Evolutionary conservation across 257 asterid genomes (phyloP).

Genomic region (Leonotis leonurus): DNA sequence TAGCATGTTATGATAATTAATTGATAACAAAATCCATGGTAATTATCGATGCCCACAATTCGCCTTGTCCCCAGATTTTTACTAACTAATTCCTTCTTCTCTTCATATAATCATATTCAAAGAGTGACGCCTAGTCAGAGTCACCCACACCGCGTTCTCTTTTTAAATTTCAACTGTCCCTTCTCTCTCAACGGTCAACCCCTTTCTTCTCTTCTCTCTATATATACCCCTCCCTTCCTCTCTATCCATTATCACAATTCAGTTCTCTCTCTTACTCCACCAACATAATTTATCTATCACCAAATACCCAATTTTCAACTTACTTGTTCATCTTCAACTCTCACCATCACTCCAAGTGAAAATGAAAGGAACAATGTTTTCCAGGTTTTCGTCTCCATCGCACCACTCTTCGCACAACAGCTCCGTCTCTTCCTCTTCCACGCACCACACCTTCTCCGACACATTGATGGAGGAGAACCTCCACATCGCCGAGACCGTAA

Average conservation of each 20-base stretch:
- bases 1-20: too few relatives aligned
- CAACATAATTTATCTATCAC: background rate
- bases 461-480: constrained; percentile 55
- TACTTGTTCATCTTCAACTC: constrained; percentile 5
- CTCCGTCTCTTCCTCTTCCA: constrained; percentile 6
- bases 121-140: too few relatives aligned
- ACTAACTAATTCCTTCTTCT: too few relatives aligned
- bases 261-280: background rate
- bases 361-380: constrained; percentile 27
- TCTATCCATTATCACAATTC: background rate
- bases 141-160: constrained; percentile 1
- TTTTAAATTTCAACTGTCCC: too few relatives aligned
- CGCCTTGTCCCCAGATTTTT: too few relatives aligned
- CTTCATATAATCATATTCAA: too few relatives aligned
- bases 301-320: background rate
- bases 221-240: background rate
- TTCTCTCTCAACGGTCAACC: constrained; percentile 9
- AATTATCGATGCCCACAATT: too few relatives aligned
- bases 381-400: constrained; percentile 34
- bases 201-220: background rate
- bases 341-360: background rate
- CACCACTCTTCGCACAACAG: background rate
- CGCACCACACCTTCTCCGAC: constrained; percentile 40
- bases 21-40: background rate
- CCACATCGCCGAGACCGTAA: constrained; percentile 35